phyloP scores from a whole-genome alignment of 1,284 basidiomycete species.

The Pterulicium gracile region DNA sequence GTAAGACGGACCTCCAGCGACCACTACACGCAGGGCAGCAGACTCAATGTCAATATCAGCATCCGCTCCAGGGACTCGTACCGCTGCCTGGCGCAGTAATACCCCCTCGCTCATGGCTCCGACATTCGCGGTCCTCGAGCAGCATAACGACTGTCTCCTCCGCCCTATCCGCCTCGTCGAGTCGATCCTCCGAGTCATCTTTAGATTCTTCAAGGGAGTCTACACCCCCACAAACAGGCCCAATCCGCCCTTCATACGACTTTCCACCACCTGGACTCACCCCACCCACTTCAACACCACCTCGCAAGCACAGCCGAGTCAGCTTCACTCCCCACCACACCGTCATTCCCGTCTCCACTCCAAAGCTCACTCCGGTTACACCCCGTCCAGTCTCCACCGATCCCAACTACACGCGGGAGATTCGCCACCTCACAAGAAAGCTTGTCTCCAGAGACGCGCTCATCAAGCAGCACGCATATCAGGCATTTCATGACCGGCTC shows the following conservation, averaged over 20 bases:
- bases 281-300: not conserved
- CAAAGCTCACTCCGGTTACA: not conserved
- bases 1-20: not conserved
- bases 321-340: not conserved
- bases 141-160: no score
- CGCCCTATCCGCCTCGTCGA: no score
- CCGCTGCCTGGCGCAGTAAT: not conserved
- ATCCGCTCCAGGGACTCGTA: not conserved
- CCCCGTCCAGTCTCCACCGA: not conserved
- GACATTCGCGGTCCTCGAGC: constrained; percentile 1
- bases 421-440: not conserved
- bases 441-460: not conserved
- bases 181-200: not conserved
- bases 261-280: not conserved
- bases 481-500: constrained; percentile 1
- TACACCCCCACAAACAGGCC: not conserved
- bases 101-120: constrained; percentile 1
- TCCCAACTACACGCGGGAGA: not conserved
- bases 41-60: not conserved
- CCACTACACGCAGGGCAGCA: not conserved
- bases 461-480: not conserved
- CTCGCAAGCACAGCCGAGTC: no score
- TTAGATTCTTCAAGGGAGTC: not conserved
- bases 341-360: not conserved
- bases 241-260: not conserved